Evolutionary conservation across 495 filamentous ascomycete genomes (phyloP).

Genomic region (Aspergillus sclerotioniger): DNA sequence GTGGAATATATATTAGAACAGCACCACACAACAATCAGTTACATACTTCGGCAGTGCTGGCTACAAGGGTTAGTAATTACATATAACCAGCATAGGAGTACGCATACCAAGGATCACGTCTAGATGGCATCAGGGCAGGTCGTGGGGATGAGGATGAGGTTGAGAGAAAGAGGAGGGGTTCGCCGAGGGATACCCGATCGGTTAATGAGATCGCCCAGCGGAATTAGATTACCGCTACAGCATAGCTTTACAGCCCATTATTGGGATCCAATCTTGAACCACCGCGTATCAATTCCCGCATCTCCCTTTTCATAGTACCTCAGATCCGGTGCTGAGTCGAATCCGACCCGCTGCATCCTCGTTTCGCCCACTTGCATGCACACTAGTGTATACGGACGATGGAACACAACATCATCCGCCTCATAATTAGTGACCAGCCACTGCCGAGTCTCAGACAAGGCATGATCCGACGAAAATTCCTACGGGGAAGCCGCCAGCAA

Average conservation of each 20-base stretch:
- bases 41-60: conserved; percentile 17
- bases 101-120: conserved; percentile 12
- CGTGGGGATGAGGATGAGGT: neutral
- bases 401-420: conserved; percentile 56
- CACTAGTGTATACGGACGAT: conserved; percentile 48
- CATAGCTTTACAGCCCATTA: conserved; percentile 22
- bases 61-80: neutral
- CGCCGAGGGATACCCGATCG: neutral
- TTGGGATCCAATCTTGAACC: conserved; percentile 23
- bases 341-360: conserved; percentile 46
- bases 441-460: conserved; percentile 13
- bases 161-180: neutral
- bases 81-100: too few species aligned
- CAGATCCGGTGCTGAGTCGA: conserved; percentile 48
- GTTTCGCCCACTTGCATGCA: conserved; percentile 49
- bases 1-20: neutral
- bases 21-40: neutral
- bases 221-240: neutral
- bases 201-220: neutral
- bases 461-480: conserved; percentile 18
- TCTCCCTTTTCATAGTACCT: conserved; percentile 43
- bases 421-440: conserved; percentile 52
- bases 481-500: conserved; percentile 21
- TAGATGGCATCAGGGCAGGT: conserved; percentile 9
- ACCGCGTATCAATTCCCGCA: conserved; percentile 31